These are phyloP conservation scores for Periconia macrospinosa DNA, from an alignment of 2,329 filamentous ascomycete species.

Conservation along the genomic window DNA sequence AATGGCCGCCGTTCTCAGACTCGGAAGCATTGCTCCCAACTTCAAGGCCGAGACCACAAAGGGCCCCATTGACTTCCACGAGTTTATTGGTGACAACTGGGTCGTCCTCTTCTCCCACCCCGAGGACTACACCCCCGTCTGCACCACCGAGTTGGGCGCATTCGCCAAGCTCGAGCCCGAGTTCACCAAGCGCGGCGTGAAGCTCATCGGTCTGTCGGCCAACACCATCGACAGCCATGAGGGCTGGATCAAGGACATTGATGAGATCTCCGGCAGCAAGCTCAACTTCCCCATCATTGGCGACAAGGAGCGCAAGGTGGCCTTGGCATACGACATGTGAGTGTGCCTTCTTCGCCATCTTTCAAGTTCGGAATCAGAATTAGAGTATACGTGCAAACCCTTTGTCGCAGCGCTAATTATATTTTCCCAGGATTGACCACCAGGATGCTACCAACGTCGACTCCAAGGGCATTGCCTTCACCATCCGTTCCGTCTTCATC, in stretches of 20 bases:
- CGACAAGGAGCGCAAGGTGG: conserved; percentile 57
- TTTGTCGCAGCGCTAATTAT: conserved; percentile 11
- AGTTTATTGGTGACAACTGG: conserved; percentile 72
- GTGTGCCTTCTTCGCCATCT: conserved; percentile 13
- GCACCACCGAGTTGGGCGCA: conserved; percentile 65
- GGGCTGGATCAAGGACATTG: conserved; percentile 57
- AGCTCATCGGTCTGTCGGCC: conserved; percentile 61
- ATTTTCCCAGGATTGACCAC: conserved; percentile 49
- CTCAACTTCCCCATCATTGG: conserved; percentile 57
- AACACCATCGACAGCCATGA: conserved; percentile 55
- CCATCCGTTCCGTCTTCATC: conserved; percentile 66
- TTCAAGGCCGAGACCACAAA: conserved; percentile 69
- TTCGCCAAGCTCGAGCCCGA: conserved; percentile 67
- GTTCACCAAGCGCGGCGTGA: conserved; percentile 63
- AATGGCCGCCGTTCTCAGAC: conserved; percentile 55
- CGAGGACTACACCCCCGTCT: conserved; percentile 62
- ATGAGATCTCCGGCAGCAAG: conserved; percentile 53
- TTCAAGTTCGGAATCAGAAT: conserved; percentile 4
- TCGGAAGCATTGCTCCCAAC: conserved; percentile 68
- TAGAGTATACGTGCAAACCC: background rate
- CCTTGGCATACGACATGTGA: conserved; percentile 55
- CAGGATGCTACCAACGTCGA: conserved; percentile 63
- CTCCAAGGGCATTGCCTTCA: conserved; percentile 60
- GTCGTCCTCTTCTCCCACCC: conserved; percentile 73
- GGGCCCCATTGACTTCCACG: conserved; percentile 69